Evolutionary conservation across 1,284 basidiomycete species (phyloP), one percentile per base, ranked within the genome.

Genomic region (Lentinus polychrous): DNA sequence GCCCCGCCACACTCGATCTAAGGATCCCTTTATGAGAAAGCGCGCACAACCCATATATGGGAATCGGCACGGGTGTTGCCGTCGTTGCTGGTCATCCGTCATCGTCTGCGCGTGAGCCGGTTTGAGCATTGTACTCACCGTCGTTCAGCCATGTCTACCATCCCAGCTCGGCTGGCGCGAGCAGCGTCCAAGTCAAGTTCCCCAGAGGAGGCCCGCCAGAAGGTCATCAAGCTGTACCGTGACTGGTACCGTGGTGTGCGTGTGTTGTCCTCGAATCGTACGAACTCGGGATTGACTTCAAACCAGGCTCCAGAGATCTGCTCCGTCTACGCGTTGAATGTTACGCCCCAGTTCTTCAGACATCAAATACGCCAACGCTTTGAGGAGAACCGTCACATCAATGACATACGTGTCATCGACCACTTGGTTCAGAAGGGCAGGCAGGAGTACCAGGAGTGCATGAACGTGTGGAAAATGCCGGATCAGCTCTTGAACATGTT

Each of bases 381-480:
- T 59, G 95, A 99, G 68, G 75, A 78, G 58, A 88, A 94, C 74
- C 79, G 86, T 52, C 72, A 88, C 60, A 81, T 97, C 45, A 81
- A 84, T 45, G 93, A 99, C 70, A 69, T 82, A 31, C 81, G 83
- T 48, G 83, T 91, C 38, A 83, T 97, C 64, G 93, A 99, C 65
- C 73, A 97, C 45, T 75, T 98, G 58, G 66, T 98, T 44, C 78
- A 86, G 66, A 98, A 98, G 76, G 80, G 81, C 52, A 74, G 84
- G 55, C 85, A 85, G 69, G 94, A 97, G 60, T 94, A 84, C 64
- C 96, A 99, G 74, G 96, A 94, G 75, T 87, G 88, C 42, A 78
- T 96, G 76, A 97, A 97, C 65, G 79, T 78, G 57, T 97, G 94
- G 94, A 94, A 94, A 66, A 87, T 91, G 72, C 72, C 73, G 36